Base-by-base conservation (phyloP, 345 rosid genomes). In the Salix exigua region DNA sequence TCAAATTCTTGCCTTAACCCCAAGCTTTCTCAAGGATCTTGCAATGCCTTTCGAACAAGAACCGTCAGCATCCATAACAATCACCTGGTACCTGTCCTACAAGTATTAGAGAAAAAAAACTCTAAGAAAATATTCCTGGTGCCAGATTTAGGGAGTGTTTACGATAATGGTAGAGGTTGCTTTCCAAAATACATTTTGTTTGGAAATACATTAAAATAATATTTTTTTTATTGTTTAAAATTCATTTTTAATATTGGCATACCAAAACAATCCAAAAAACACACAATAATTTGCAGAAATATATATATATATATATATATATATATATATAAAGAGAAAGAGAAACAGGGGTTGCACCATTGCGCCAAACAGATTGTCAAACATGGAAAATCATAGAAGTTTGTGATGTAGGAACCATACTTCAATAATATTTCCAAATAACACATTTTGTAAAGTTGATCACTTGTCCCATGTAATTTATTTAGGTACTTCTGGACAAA, bases 51-150 rank as follows among this genome's bases (percentile, higher is more conserved):
- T 96, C 42, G 97, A 87, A 62, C 84, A 84, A 82, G 87, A 78
- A 75, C 99, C 99, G 83, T 93, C 96, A 80, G 87, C 92, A 89
- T 96, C 99, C 96, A 96, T 85, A 81, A 96, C 85, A 76, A 96
- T 92, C 75, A 96, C 92, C 92, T 85, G 92, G 64, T 93, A 96
- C 85, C 97, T 92, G 94, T 87, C 99, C 98, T 96, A 91, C 94
- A 87, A 87, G 86, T 79, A 72, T 87, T 73, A 84, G 77, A 80
- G 82, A 84, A 81, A 76, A 37, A 73, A 75, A 70, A 82, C 78
- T 82, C 78, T 67, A 83, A 86, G 82, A 73, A 72, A 81, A 74
- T 70, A 80, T 19, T 70, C 78, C 66, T 46, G 28, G 44, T 14
- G 55, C 50, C 65, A 30, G 31, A 70, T 42, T 63, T 23, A 28